phyloP scores from a whole-genome alignment of 2,329 filamentous ascomycete genomes.

The Piedraia hortae region DNA sequence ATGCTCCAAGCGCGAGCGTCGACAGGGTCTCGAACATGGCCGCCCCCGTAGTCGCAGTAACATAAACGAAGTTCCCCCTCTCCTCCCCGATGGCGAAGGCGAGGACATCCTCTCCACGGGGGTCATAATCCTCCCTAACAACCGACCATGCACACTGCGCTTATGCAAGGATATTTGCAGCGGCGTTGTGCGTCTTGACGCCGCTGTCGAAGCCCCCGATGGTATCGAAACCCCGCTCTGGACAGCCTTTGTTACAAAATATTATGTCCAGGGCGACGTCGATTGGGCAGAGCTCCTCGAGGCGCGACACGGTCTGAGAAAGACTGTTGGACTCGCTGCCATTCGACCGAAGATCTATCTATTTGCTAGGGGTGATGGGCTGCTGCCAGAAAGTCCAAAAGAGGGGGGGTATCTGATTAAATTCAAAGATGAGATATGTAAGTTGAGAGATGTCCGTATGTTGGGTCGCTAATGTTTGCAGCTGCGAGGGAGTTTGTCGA shows the following conservation, averaged over 20 bases:
- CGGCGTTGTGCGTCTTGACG: conserved; percentile 27
- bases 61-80: conserved; percentile 21
- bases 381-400: conserved; percentile 9
- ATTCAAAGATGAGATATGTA: too few species aligned
- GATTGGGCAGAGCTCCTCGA: conserved; percentile 25
- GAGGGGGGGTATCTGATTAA: conserved; percentile 7
- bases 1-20: too few species aligned
- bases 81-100: conserved; percentile 7
- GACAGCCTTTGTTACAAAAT: conserved; percentile 28
- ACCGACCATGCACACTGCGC: conserved; percentile 25
- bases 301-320: conserved; percentile 11
- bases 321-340: conserved; percentile 16
- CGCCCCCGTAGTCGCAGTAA: too few species aligned
- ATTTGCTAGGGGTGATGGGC: conserved; percentile 25
- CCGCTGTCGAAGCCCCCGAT: conserved; percentile 24
- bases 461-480: too few species aligned
- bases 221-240: conserved; percentile 29
- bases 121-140: conserved; percentile 24
- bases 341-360: conserved; percentile 25
- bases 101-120: conserved; percentile 16
- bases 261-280: conserved; percentile 18
- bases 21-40: too few species aligned
- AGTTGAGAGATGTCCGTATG: too few species aligned
- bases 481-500: too few species aligned
- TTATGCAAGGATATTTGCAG: conserved; percentile 25